Evolutionary conservation across 2,329 filamentous ascomycete species (phyloP), one percentile per base, ranked within the genome.

Genomic region (Ramularia endophylla): DNA sequence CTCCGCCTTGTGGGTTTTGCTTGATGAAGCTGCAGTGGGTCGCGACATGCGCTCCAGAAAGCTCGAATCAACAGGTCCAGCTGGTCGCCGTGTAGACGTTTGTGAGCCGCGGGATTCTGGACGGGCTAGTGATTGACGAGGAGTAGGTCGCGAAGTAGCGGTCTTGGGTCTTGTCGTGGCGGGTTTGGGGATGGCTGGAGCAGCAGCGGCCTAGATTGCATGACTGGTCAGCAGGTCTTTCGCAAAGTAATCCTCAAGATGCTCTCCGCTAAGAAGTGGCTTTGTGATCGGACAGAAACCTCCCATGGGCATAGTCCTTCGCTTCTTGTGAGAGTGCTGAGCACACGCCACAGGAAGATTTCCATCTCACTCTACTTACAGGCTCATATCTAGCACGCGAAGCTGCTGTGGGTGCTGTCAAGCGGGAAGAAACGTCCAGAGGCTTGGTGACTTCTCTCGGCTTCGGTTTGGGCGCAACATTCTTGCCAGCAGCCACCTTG

Each of bases 31-130:
- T 32, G 82, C 76, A 0, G 85, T 89, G 2, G 85, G 85, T 29
- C 84, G 72, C 78, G 83, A 88, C 84, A 89, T 87, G 38, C 85
- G 77, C n/a, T 83, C 83, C 18, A 89, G 66, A 64, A 89, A 89
- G 11, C 78, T 65, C 50, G 85, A 81, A 49, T 86, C 81, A 1
- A 83, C 70, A 13, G 75, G 74, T 34, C 69, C 71, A 18, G 74
- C 68, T 46, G 71, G 69, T 52, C 54, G 54, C 42, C 48, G 51
- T 18, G 41, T 38, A 17, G 43, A 38, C 8, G 35, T 46, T 12
- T 73, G 74, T 1, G 68, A 61, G 55, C 53, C 70, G 58, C 61
- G 70, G 60, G 45, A 74, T 25, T 66, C 66, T 8, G 69, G 59
- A 50, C 75, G 80, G 9, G 51, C 46, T 17, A 68, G 45, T 3